These are phyloP conservation scores for Penicillium decumbens DNA, from an alignment of 2,329 filamentous ascomycete genomes.

Conservation along the genomic window DNA sequence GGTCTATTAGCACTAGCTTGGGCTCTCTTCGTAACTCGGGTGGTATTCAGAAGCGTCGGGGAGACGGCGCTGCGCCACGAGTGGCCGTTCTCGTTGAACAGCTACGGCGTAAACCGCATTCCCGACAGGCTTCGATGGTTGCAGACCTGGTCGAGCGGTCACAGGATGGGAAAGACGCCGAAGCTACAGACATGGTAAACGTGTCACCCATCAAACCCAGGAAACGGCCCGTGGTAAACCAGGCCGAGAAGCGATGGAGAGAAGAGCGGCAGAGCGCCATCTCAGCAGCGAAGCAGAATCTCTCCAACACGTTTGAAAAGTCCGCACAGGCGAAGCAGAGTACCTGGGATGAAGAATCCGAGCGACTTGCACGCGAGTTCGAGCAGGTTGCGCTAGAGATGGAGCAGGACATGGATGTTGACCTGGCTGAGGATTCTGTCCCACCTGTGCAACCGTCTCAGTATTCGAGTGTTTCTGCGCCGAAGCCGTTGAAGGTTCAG, in stretches of 20 bases:
- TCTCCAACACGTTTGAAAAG: constrained; percentile 34
- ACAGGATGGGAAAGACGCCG: constrained; percentile 3
- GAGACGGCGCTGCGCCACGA: constrained; percentile 18
- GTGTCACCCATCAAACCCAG: constrained; percentile 21
- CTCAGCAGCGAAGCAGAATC: constrained; percentile 33
- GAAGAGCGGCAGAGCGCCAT: constrained; percentile 33
- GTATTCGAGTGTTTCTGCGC: constrained; percentile 12
- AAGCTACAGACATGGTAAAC: constrained; percentile 2
- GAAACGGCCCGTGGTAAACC: constrained; percentile 40
- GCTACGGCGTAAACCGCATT: constrained; percentile 30
- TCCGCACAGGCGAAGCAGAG: constrained; percentile 35
- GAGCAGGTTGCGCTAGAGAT: constrained; percentile 43
- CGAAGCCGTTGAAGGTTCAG: constrained; percentile 36
- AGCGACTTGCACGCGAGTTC: constrained; percentile 41
- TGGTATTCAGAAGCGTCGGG: constrained; percentile 36
- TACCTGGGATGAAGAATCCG: constrained; percentile 42
- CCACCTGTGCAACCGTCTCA: constrained; percentile 2
- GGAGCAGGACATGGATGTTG: constrained; percentile 31
- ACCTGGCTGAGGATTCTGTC: constrained; percentile 4
- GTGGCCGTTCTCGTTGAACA: constrained; percentile 42
- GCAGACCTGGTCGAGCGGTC: constrained; percentile 26
- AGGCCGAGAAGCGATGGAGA: constrained; percentile 39
- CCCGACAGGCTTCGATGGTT: constrained; percentile 33
- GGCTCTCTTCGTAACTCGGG: constrained; percentile 23
- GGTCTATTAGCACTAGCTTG: constrained; percentile 28